Evolutionary conservation across 768 basidiomycete species (phyloP), one percentile per base, ranked within the genome.

Genomic region (Steccherinum ochraceum): DNA sequence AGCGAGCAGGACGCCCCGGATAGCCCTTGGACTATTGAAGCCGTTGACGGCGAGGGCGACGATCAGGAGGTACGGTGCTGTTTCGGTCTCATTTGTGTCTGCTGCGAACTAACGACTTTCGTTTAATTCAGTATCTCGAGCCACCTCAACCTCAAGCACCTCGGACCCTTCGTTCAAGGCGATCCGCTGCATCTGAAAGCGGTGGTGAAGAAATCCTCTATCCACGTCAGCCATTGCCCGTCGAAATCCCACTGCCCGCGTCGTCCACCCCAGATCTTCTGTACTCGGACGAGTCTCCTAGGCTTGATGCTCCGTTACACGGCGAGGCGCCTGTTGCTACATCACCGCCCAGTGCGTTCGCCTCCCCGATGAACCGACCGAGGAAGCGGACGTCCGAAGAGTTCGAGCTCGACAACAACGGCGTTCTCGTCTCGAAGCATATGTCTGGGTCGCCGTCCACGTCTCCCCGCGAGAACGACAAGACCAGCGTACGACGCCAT

Each of bases 181-280:
- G 79, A 51, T 92, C 89, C 0, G 75, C 80, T 52, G 79, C 86
- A 5, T 85, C 88, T 56, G 90, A 92, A 67, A 92, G 89, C 60
- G 90, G 90, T 3, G 89, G 90, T 40, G 90, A 93, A 67, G 90
- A 93, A 66, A 92, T 93, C 53, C 69, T 93, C 23, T 93, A 93
- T 66, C 89, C 89, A 39, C 84, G 89, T 51, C 81, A 86, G 54
- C 70, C 70, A 19, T 58, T 59, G 40, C 25, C 56, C 60, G 26
- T 61, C 47, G 48, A 64, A 50, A 21, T 56, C 67, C n/a, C 59
- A 68, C 27, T 65, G 19, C 50, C 56, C n/a, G 35, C 51, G 16
- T 45, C 40, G 18, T 20, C 60, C 54, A 24, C 19, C 16, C 13
- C 45, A 5, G 19, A 27, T 4, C 12, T 16, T 7, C 40, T 59